Percentiles rank a stretch among this genome's conserved stretches.
Conservation (phyloP, 106 monocot species). For the Acorus gramineus region DNA sequence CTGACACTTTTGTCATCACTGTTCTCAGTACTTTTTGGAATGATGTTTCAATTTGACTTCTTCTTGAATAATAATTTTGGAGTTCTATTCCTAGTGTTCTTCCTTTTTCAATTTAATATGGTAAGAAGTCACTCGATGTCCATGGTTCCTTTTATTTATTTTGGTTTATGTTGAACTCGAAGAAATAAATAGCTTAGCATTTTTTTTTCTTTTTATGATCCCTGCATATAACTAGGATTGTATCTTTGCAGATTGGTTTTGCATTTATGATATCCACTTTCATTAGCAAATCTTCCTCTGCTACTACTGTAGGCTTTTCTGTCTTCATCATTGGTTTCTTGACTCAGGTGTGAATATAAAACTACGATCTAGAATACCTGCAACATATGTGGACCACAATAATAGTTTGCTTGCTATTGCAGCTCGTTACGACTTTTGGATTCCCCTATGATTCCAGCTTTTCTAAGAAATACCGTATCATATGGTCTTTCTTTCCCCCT, state of each 20-base stretch:
- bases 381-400: neutral
- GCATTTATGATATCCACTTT: slow-evolving; percentile 90
- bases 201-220: neutral
- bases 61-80: slow-evolving; percentile 82
- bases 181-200: neutral
- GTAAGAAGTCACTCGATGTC: slow-evolving; percentile 20
- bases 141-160: neutral
- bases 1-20: slow-evolving; percentile 57
- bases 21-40: slow-evolving; percentile 76
- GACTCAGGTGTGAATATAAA: slow-evolving; percentile 50
- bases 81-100: slow-evolving; percentile 71
- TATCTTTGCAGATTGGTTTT: slow-evolving; percentile 63
- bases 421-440: slow-evolving; percentile 59
- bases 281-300: slow-evolving; percentile 64
- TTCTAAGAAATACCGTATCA: slow-evolving; percentile 16
- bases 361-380: neutral
- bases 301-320: slow-evolving; percentile 81
- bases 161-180: neutral
- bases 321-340: slow-evolving; percentile 83
- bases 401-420: slow-evolving; percentile 11
- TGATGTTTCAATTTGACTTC: slow-evolving; percentile 92
- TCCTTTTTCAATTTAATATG: slow-evolving; percentile 93
- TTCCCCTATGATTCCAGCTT: slow-evolving; percentile 29
- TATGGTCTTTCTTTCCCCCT: slow-evolving; percentile 89
- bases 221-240: neutral